A percentile compares a stretch with the other conserved stretches of the same genome.
Conservation (phyloP, 768 basidiomycete species). For the Boletus huronensis region DNA sequence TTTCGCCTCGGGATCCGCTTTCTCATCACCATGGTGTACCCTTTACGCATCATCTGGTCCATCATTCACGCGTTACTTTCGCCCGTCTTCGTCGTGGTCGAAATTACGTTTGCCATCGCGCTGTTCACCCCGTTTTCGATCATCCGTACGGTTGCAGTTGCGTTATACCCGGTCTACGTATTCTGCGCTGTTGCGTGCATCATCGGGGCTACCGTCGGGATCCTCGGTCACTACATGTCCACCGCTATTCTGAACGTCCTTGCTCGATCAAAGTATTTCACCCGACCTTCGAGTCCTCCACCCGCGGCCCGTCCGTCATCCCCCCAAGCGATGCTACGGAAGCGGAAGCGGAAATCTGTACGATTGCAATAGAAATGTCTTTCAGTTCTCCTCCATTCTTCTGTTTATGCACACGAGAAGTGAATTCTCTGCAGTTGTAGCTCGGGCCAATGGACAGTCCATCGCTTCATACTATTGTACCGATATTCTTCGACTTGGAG, state of each 20-base stretch:
- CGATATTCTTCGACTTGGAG: not conserved
- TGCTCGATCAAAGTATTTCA: conserved; percentile 12
- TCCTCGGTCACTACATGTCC: conserved; percentile 31
- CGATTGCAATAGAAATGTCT: conserved; percentile 20
- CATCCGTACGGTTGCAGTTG: conserved; percentile 37
- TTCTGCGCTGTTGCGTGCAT: conserved; percentile 56
- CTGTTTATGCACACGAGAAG: not conserved
- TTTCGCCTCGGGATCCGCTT: conserved; percentile 11
- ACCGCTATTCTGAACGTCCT: conserved; percentile 11
- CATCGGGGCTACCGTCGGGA: conserved; percentile 44
- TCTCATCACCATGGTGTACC: conserved; percentile 14
- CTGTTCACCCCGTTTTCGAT: conserved; percentile 45
- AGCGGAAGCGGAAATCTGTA: conserved; percentile 22
- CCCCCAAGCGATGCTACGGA: conserved; percentile 17
- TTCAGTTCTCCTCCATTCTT: not conserved
- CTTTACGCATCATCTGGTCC: conserved; percentile 24
- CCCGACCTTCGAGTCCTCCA: conserved; percentile 1
- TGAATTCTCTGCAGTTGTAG: not conserved
- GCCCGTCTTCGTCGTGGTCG: conserved; percentile 43
- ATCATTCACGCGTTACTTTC: conserved; percentile 41
- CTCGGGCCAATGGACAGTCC: not conserved
- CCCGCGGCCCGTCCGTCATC: not conserved
- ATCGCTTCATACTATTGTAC: not conserved
- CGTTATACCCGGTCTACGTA: conserved; percentile 54
- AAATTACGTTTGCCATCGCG: conserved; percentile 40